A percentile compares a stretch with the other conserved stretches of the same genome.
Conservation (phyloP, 1,284 basidiomycete genomes). For the Coniophora puteana region DNA sequence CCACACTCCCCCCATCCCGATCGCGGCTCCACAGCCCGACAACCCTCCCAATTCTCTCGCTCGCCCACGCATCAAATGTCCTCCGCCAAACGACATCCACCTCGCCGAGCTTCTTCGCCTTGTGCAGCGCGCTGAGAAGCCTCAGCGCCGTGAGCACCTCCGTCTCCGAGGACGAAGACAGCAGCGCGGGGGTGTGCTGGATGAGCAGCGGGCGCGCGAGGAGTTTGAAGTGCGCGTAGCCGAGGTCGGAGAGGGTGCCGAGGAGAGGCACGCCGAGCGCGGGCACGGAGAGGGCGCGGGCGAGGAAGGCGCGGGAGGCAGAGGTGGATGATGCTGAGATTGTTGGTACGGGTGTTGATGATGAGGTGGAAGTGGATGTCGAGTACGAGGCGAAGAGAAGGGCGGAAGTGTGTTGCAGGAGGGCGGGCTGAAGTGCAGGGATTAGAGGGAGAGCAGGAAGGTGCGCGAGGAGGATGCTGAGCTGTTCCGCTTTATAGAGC, state of each 20-base stretch:
- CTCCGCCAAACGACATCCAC: constrained; percentile 57
- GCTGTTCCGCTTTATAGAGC: background rate
- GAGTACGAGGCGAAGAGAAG: no score
- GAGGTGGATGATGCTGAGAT: no score
- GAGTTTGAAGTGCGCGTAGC: constrained; percentile 73
- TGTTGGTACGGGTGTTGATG: no score
- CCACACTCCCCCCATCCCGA: no score
- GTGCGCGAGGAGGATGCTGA: no score
- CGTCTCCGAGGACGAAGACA: no score
- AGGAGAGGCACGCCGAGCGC: constrained; percentile 50
- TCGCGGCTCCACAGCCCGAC: constrained; percentile 2
- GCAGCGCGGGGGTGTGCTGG: constrained; percentile 43
- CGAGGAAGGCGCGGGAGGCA: constrained; percentile 59
- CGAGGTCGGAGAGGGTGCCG: constrained; percentile 55
- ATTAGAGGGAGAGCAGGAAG: constrained; percentile 30
- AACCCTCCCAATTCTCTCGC: constrained; percentile 7
- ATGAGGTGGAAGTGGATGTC: no score
- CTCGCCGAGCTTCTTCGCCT: constrained; percentile 45
- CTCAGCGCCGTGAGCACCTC: constrained; percentile 40
- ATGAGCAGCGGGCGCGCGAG: constrained; percentile 55
- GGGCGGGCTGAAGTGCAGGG: constrained; percentile 33
- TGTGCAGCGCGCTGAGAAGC: constrained; percentile 47
- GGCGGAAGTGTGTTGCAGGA: constrained; percentile 44
- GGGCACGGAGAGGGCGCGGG: constrained; percentile 35
- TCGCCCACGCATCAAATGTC: constrained; percentile 45